A percentile compares a stretch with the other conserved stretches of the same genome.
These are phyloP conservation scores for Arbutus unedo DNA, from an alignment of 148 eudicot genomes.

Conservation along the genomic window DNA sequence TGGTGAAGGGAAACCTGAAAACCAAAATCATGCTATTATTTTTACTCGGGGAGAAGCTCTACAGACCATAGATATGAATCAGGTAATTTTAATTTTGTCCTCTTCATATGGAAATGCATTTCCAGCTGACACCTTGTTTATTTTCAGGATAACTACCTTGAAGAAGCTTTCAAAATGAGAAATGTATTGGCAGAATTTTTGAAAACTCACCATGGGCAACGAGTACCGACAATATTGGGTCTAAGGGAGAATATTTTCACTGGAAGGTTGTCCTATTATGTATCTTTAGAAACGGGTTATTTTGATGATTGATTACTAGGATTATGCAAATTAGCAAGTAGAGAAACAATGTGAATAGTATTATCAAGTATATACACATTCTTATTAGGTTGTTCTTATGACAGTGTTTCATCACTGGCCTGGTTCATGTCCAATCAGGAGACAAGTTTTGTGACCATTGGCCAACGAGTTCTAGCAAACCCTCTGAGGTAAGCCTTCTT, in stretches of 20 bases:
- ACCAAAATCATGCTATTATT: slow-evolving; percentile 98
- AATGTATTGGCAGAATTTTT: slow-evolving; percentile 86
- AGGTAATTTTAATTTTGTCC: slow-evolving; percentile 39
- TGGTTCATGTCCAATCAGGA: slow-evolving; percentile 99
- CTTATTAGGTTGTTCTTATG: slow-evolving; percentile 22
- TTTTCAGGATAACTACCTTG: slow-evolving; percentile 88
- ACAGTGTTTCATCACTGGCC: slow-evolving; percentile 97
- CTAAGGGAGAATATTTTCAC: slow-evolving; percentile 96
- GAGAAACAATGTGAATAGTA: slow-evolving; percentile 11
- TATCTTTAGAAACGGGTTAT: background rate
- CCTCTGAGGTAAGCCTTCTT: slow-evolving; percentile 68
- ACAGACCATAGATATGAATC: slow-evolving; percentile 99
- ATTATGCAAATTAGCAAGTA: slow-evolving; percentile 5
- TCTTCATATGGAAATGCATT: slow-evolving; percentile 7
- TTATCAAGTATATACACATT: background rate
- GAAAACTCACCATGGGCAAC: slow-evolving; percentile 51
- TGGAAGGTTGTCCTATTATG: slow-evolving; percentile 62
- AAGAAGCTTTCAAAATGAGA: slow-evolving; percentile 99
- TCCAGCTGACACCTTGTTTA: slow-evolving; percentile 9
- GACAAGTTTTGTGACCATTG: slow-evolving; percentile 95
- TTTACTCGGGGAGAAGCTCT: slow-evolving; percentile 99
- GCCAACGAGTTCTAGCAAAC: slow-evolving; percentile 92
- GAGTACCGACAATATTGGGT: slow-evolving; percentile 88
- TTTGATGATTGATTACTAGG: background rate
- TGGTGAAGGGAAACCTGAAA: slow-evolving; percentile 99